Evolutionary conservation across 2,329 filamentous ascomycete species (phyloP).

Genomic region (Immersiporthe knoxdaviesiana): DNA sequence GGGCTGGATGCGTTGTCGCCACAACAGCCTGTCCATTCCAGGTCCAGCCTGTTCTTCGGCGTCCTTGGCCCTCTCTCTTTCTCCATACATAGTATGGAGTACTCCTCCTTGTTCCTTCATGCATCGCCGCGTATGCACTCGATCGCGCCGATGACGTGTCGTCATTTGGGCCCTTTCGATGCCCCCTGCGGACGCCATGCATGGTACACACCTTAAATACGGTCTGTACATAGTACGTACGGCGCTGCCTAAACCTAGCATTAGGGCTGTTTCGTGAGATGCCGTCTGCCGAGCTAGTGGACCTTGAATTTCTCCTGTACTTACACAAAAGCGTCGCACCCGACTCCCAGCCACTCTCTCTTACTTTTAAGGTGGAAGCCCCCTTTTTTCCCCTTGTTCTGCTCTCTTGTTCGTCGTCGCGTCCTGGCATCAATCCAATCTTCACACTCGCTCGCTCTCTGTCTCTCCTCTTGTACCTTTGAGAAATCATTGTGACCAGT

Average conservation of each 20-base stretch:
- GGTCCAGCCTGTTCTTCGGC: not conserved
- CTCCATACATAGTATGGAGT: too few relatives aligned
- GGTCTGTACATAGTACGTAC: too few relatives aligned
- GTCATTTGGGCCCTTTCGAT: not conserved
- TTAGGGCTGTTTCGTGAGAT: constrained; percentile 11
- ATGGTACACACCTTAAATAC: not conserved
- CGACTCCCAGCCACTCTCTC: not conserved
- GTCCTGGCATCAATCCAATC: not conserved
- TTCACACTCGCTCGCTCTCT: not conserved
- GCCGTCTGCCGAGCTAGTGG: constrained; percentile 8
- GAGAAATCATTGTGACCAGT: not conserved
- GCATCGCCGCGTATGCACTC: not conserved
- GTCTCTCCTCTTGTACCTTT: not conserved
- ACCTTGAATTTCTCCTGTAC: not conserved
- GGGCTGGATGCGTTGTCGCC: not conserved
- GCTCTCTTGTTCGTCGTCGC: constrained; percentile 1
- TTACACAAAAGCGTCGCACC: constrained; percentile 15
- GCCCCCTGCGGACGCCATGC: not conserved
- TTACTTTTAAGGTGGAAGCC: not conserved
- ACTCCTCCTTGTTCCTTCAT: not conserved
- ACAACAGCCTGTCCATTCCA: too few relatives aligned
- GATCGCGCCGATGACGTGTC: constrained; percentile 12
- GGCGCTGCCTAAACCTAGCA: not conserved
- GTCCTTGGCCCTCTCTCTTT: not conserved
- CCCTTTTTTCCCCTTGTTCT: not conserved